Evolutionary conservation across 176 grass and related monocot species (phyloP).

Genomic region (Juncus inflexus): DNA sequence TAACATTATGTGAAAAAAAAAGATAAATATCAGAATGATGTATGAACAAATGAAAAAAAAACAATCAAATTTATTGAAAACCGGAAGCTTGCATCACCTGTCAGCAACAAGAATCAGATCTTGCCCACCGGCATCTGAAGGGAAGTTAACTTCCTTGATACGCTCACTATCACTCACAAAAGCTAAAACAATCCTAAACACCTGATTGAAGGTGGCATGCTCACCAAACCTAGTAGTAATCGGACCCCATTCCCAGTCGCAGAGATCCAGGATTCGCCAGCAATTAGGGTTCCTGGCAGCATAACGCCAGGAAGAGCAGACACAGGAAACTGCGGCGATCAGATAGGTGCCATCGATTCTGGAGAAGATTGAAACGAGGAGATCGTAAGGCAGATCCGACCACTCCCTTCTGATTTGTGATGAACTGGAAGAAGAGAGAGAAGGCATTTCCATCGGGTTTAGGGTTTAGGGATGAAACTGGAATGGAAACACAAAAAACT

Average conservation of each 20-base stretch:
- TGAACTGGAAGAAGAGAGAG: neutral
- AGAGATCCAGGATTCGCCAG: conserved; percentile 19
- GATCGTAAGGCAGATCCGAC: neutral
- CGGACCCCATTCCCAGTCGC: conserved; percentile 8
- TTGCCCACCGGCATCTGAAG: conserved; percentile 2
- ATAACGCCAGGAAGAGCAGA: too few relatives aligned
- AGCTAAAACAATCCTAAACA: neutral
- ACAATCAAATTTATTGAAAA: neutral
- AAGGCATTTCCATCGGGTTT: neutral
- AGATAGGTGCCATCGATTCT: neutral
- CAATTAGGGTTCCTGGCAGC: conserved; percentile 4
- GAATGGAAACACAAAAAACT: too few relatives aligned
- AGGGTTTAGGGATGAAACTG: neutral
- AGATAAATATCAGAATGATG: neutral
- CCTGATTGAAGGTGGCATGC: neutral
- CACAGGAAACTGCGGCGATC: conserved; percentile 2
- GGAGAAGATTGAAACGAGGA: conserved; percentile 9
- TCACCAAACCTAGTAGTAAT: neutral
- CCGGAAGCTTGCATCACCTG: neutral
- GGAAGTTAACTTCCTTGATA: conserved; percentile 8
- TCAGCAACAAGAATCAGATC: conserved; percentile 16
- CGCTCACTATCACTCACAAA: neutral
- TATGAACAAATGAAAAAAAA: neutral
- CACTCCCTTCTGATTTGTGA: neutral
- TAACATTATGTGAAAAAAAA: neutral